A percentile compares a stretch with the other conserved stretches of the same genome.
These are phyloP conservation scores for Myxozyma melibiosi DNA, from an alignment of 805 yeast genomes.

Conservation along the genomic window DNA sequence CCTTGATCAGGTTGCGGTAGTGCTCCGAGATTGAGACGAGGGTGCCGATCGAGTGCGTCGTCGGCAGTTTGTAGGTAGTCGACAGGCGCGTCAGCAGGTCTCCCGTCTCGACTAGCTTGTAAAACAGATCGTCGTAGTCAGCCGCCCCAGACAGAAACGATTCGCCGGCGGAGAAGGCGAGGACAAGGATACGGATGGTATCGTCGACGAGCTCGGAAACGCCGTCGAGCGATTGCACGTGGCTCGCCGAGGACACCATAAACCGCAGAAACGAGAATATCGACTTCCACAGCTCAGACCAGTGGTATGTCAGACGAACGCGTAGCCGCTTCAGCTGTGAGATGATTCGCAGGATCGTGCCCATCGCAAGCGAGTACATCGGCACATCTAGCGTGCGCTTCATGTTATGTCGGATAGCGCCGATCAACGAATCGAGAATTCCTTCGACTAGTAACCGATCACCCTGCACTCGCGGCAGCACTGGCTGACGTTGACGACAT, in stretches of 20 bases:
- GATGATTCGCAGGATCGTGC: constrained; percentile 23
- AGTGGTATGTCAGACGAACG: constrained; percentile 39
- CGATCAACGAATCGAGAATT: constrained; percentile 41
- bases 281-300: constrained; percentile 46
- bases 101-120: constrained; percentile 38
- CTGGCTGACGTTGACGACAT: constrained; percentile 36
- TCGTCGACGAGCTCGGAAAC: constrained; percentile 33
- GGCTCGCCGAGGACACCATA: constrained; percentile 19
- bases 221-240: constrained; percentile 13
- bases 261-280: constrained; percentile 39
- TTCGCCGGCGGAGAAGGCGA: constrained; percentile 41
- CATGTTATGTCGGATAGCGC: constrained; percentile 42
- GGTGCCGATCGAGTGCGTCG: constrained; percentile 24
- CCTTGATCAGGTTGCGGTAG: constrained; percentile 27
- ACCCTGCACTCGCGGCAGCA: constrained; percentile 36
- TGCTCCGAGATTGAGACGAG: constrained; percentile 30
- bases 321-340: constrained; percentile 29
- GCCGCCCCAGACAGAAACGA: constrained; percentile 39
- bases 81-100: constrained; percentile 36
- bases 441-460: constrained; percentile 41
- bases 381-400: constrained; percentile 36
- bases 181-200: constrained; percentile 34
- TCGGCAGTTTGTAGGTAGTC: constrained; percentile 23
- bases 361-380: constrained; percentile 35
- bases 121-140: constrained; percentile 42